Conservation (phyloP, 768 basidiomycete species). For the Polyporus arcularius region DNA sequence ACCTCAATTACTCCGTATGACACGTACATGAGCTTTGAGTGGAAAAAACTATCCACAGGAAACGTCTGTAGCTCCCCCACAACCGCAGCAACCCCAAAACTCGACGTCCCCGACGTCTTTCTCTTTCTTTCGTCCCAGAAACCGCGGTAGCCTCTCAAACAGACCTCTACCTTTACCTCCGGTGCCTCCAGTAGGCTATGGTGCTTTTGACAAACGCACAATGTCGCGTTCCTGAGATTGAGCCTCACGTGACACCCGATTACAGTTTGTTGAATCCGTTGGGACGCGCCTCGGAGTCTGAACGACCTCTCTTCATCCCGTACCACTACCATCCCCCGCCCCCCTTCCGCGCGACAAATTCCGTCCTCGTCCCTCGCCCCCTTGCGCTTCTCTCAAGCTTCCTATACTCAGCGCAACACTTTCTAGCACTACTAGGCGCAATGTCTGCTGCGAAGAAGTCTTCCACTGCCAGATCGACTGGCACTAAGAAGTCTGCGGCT, state of each 20-base stretch:
- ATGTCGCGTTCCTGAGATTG: slow-evolving; percentile 21
- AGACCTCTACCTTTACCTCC: background rate
- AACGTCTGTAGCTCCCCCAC: slow-evolving; percentile 2
- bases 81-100: slow-evolving; percentile 13
- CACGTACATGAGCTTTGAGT: background rate
- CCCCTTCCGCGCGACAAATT: slow-evolving; percentile 23
- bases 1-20: background rate
- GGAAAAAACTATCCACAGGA: slow-evolving; percentile 15
- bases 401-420: slow-evolving; percentile 17
- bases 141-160: background rate
- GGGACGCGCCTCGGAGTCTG: slow-evolving; percentile 36
- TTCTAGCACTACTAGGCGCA: slow-evolving; percentile 38
- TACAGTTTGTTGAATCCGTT: slow-evolving; percentile 36
- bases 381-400: slow-evolving; percentile 19
- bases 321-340: slow-evolving; percentile 50
- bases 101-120: slow-evolving; percentile 5
- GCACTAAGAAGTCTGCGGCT: slow-evolving; percentile 44
- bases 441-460: slow-evolving; percentile 40
- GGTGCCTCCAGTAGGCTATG: background rate
- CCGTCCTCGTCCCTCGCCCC: slow-evolving; percentile 22
- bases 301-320: slow-evolving; percentile 35
- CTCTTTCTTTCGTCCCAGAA: slow-evolving; percentile 4
- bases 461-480: slow-evolving; percentile 49
- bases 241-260: slow-evolving; percentile 35
- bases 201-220: slow-evolving; percentile 10